Base-by-base conservation (phyloP, 345 rosid species). In the Linum lewisii region DNA sequence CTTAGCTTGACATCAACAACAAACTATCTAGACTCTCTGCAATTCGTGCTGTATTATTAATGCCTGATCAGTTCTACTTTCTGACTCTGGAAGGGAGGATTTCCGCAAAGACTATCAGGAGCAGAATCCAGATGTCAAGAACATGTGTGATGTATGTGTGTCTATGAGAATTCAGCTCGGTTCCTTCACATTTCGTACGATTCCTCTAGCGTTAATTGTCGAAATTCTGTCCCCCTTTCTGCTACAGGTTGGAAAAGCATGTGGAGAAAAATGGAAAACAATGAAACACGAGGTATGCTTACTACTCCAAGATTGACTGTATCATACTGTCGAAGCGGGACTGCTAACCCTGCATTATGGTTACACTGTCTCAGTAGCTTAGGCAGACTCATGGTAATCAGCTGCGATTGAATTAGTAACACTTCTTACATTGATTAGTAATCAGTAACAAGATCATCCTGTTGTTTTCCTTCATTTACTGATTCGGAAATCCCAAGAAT, bases 241-340 rank as follows among this genome's bases (percentile, higher is more conserved):
- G 60, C 59, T 72, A 51, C 66, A 88, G 98, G 77, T 92, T 79
- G 96, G 98, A 21, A 88, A 86, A 84, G 89, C 95, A 63, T 84
- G 96, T 72, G 96, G 98, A 66, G 97, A 82, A 75, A 88, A 84
- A 79, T 92, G 98, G 98, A 88, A 84, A 68, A 78, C 81, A 5
- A 86, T 92, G 95, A 78, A 81, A 1, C 86, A 79, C 22, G 94
- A 92, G 86, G 98, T 81, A 37, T 60, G 80, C 2, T 9, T 24
- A 3, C 3, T 21, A 13, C 56, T 21, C 16, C 21, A n/a, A 7
- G 15, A 20, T 24, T 52, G 6, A 20, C 32, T 23, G 24, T 9
- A 5, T 4, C 7, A 7, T 20, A 19, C 55, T 7, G 24, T 52
- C n/a, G n/a, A n/a, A n/a, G n/a, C n/a, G n/a, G n/a, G n/a, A n/a